Evolutionary conservation across 371 early-diverging fungal species (phyloP).

Genomic region (Lichtheimia ornata): DNA sequence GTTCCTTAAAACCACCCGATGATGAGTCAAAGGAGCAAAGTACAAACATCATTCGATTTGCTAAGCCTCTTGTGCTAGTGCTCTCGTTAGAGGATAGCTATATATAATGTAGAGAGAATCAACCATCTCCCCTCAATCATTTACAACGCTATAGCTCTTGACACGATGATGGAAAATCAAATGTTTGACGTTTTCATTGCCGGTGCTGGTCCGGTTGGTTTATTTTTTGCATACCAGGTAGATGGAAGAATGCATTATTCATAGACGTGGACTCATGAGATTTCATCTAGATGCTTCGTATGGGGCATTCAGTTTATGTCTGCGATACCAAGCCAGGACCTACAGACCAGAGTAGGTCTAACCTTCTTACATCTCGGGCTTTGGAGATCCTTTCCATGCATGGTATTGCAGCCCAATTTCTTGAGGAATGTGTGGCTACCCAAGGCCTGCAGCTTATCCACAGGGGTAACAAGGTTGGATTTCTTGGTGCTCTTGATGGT

Average conservation of each 20-base stretch:
- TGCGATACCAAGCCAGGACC: constrained; percentile 35
- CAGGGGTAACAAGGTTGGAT: constrained; percentile 23
- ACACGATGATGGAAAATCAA: not conserved
- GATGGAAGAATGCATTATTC: not conserved
- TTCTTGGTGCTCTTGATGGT: constrained; percentile 12
- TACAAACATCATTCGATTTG: too few species aligned
- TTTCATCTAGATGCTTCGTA: constrained; percentile 13
- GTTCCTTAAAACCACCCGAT: too few species aligned
- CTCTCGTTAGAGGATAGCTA: too few species aligned
- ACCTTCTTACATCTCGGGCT: constrained; percentile 32
- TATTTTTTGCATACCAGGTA: constrained; percentile 38
- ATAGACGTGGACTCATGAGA: not conserved
- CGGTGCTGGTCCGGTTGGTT: constrained; percentile 52
- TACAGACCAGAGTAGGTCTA: constrained; percentile 39
- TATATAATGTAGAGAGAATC: too few species aligned
- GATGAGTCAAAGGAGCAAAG: too few species aligned
- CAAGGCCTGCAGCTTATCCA: constrained; percentile 22
- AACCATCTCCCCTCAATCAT: too few species aligned
- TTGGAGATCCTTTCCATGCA: constrained; percentile 32
- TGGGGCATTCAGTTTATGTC: constrained; percentile 34
- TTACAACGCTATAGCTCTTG: not conserved
- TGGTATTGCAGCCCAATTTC: constrained; percentile 25
- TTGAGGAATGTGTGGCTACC: constrained; percentile 12
- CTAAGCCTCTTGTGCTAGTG: too few species aligned
- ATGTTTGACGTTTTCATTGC: constrained; percentile 34